Evolutionary conservation across 2,329 filamentous ascomycete genomes (phyloP), one percentile per base, ranked within the genome.

Genomic region (Fusarium abutilonis): DNA sequence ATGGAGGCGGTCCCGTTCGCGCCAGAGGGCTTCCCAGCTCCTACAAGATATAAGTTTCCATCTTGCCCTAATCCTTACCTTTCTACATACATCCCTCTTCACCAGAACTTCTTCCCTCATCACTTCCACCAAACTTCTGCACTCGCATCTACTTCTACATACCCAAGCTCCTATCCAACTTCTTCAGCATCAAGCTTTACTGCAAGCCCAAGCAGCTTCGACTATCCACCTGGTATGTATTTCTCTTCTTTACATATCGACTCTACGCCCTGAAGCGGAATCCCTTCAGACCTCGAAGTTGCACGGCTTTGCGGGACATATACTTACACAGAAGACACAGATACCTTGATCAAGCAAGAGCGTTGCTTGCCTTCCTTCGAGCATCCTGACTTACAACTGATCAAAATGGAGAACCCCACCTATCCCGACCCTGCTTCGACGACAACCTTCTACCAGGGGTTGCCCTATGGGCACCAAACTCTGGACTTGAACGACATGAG

Each of bases 11-110:
- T 15, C 31, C 14, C 34, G 7, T 15, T 31, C 29, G 21, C n/a
- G 14, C 6, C 9, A 7, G 36, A 35, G 41, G 9, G 19, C 44
- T 29, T 32, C 26, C 14, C 34, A 11, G 26, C 34, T 23, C 48
- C 36, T 23, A 8, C 21, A 23, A 23, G 10, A 45, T 64, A 45
- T 64, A 51, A 55, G 21, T 23, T 19, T 19, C 15, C 19, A 23
- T 13, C 15, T 13, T 14, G 39, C 21, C 15, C 17, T 6, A 11
- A 39, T 14, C n/a, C 41, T 39, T 29, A 21, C 57, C 15, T 43
- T 40, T 31, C 28, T 21, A 31, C 44, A 21, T 21, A 29, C 46
- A 15, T 15, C 29, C 21, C 44, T 28, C 32, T 19, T 42, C 43
- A 38, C 29, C 43, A 54, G 10, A 14, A 41, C 32, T 32, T 49